phyloP scores from a whole-genome alignment of 73 alveolate genomes.

The Tetrahymena elliotti region DNA sequence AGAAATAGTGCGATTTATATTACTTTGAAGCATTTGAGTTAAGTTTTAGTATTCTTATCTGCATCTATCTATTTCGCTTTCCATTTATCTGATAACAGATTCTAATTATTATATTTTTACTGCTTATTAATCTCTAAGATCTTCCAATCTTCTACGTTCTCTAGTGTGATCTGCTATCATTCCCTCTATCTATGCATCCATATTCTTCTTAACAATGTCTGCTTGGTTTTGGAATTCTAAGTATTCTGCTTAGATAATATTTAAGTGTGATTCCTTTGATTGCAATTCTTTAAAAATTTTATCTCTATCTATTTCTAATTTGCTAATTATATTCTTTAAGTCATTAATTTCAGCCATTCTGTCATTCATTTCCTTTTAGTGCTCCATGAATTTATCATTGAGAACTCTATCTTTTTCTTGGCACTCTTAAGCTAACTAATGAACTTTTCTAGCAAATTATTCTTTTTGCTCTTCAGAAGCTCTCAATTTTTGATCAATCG shows the following conservation, averaged over 20 bases:
- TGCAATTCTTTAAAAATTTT: neutral
- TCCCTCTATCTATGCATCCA: neutral
- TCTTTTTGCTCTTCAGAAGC: neutral
- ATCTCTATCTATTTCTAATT: neutral
- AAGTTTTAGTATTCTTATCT: neutral
- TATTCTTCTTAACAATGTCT: neutral
- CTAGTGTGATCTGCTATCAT: neutral
- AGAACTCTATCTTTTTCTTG: neutral
- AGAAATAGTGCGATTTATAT: neutral
- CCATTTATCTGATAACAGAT: neutral
- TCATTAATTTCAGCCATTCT: neutral
- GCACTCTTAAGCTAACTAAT: neutral
- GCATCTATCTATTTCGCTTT: neutral
- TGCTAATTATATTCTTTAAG: neutral
- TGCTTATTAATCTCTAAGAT: neutral
- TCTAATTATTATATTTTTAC: neutral
- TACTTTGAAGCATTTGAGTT: neutral
- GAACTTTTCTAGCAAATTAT: neutral
- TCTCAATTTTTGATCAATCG: neutral
- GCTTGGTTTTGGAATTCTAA: neutral
- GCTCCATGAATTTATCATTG: neutral
- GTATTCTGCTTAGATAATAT: neutral
- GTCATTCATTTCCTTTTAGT: neutral
- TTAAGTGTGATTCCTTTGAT: neutral
- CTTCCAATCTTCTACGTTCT: neutral